Evolutionary conservation across 2,329 filamentous ascomycete species (phyloP).

Genomic region (Stemphylium lycopersici): DNA sequence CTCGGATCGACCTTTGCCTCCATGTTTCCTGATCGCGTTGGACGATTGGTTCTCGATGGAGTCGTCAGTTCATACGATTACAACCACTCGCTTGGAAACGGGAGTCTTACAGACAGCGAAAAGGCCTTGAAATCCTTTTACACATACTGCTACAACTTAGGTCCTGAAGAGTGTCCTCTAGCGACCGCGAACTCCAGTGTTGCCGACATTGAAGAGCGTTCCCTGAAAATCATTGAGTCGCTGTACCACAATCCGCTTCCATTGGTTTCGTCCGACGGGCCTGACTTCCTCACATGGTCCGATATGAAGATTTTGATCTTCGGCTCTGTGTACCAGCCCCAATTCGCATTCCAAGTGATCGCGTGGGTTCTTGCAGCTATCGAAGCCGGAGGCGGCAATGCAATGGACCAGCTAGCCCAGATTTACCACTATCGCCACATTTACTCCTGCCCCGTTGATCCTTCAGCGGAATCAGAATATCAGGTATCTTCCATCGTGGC

Average conservation of each 20-base stretch:
- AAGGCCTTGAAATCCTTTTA: constrained; percentile 53
- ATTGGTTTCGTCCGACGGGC: constrained; percentile 35
- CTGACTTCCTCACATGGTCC: constrained; percentile 49
- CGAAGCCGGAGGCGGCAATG: constrained; percentile 32
- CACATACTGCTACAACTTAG: constrained; percentile 52
- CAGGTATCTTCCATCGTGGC: constrained; percentile 17
- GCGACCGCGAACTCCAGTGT: constrained; percentile 41
- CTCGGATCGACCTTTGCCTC: constrained; percentile 48
- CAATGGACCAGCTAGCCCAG: constrained; percentile 30
- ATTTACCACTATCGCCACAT: constrained; percentile 26
- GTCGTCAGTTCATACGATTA: constrained; percentile 51
- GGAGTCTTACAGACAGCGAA: constrained; percentile 53
- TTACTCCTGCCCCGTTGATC: constrained; percentile 37
- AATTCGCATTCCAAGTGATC: constrained; percentile 40
- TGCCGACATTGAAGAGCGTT: constrained; percentile 45
- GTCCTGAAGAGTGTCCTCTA: constrained; percentile 50
- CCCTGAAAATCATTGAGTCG: constrained; percentile 41
- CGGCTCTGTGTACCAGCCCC: constrained; percentile 45
- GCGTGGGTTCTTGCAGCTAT: constrained; percentile 45
- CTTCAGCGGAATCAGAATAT: constrained; percentile 13
- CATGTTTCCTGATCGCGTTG: constrained; percentile 48
- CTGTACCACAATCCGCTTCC: constrained; percentile 51
- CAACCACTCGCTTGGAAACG: constrained; percentile 46
- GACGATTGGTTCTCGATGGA: constrained; percentile 51
- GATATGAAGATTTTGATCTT: constrained; percentile 49